These are phyloP conservation scores for Pistacia integerrima DNA, from an alignment of 345 rosid species.

Conservation along the genomic window DNA sequence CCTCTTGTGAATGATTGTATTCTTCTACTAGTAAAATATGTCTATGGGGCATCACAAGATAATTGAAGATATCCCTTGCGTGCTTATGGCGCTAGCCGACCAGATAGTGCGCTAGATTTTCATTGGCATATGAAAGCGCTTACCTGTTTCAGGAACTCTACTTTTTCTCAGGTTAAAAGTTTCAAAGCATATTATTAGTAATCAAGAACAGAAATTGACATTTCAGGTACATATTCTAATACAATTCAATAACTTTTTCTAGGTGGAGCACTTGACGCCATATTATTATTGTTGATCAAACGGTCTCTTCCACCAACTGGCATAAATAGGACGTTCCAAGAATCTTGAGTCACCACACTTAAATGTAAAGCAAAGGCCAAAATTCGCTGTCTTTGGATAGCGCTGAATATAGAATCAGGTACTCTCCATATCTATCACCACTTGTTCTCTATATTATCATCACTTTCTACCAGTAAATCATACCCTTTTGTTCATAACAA, in stretches of 20 bases:
- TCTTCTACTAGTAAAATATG: background rate
- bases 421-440: conserved; percentile 5
- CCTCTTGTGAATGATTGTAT: too few species aligned
- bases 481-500: background rate
- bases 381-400: conserved; percentile 14
- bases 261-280: background rate
- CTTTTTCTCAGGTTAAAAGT: background rate
- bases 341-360: conserved; percentile 4
- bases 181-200: background rate
- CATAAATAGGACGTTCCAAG: background rate
- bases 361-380: conserved; percentile 14
- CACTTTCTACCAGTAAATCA: background rate
- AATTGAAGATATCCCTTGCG: background rate
- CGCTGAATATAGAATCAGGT: conserved; percentile 30
- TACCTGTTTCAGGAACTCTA: background rate
- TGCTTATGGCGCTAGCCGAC: background rate
- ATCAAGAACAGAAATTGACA: background rate
- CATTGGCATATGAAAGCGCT: background rate
- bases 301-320: background rate
- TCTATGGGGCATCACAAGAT: background rate
- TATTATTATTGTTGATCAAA: background rate
- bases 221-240: too few species aligned
- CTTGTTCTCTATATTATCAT: conserved; percentile 12
- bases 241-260: background rate
- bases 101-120: background rate